Percentiles rank a stretch among this genome's conserved stretches.
Conservation (phyloP, 2,329 filamentous ascomycete species). For the Acephala macrosclerotiorum region DNA sequence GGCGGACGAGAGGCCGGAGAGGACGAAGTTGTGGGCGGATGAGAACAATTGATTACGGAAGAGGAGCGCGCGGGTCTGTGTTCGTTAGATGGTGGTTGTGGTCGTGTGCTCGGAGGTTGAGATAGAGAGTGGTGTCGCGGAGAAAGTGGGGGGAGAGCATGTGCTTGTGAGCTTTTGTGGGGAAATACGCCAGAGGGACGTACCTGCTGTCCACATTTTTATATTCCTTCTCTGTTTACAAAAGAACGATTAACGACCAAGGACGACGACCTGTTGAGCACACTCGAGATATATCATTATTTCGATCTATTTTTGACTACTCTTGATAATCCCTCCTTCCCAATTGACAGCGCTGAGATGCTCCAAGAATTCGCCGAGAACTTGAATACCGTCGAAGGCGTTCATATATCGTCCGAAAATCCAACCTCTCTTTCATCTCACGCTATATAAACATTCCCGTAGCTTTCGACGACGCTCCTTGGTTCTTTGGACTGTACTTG, state of each 20-base stretch:
- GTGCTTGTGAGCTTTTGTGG: conserved; percentile 1
- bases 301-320: neutral
- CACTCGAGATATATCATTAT: neutral
- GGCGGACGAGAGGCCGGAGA: conserved; percentile 1
- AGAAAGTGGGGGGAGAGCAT: conserved; percentile 6
- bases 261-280: neutral
- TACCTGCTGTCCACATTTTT: conserved; percentile 10
- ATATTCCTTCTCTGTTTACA: neutral
- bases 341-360: neutral
- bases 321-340: neutral
- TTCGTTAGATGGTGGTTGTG: neutral
- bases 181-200: neutral
- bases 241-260: neutral
- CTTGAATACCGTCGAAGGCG: neutral
- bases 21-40: conserved; percentile 1
- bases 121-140: neutral
- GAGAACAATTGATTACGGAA: neutral
- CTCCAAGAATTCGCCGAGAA: neutral
- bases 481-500: too few relatives aligned
- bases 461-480: too few relatives aligned
- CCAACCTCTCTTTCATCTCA: neutral
- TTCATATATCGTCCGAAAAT: neutral
- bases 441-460: neutral
- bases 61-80: neutral
- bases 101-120: neutral